phyloP scores from a whole-genome alignment of 1,139 yeast species.

The Magnusiomyces suaveolens region DNA sequence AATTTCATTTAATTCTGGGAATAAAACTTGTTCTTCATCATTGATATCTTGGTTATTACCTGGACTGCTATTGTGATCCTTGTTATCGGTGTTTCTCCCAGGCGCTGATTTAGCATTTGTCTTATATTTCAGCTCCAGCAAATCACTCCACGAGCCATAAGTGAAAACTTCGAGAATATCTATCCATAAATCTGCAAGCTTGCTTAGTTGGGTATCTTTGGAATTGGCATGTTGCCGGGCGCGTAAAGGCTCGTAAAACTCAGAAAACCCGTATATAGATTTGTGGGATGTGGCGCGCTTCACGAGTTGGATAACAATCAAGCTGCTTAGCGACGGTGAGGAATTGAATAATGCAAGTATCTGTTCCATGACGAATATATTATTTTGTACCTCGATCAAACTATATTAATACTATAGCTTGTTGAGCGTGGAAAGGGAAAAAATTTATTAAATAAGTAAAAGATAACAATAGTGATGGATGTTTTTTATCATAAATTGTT shows the following conservation, averaged over 20 bases:
- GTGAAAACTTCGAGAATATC: slow-evolving; percentile 18
- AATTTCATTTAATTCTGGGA: slow-evolving; percentile 13
- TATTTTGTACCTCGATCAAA: too few species aligned
- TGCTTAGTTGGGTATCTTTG: slow-evolving; percentile 1
- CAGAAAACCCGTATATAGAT: slow-evolving; percentile 20
- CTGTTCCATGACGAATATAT: too few species aligned
- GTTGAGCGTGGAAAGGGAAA: too few species aligned
- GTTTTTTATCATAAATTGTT: too few species aligned
- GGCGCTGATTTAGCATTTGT: slow-evolving; percentile 1
- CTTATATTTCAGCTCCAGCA: slow-evolving; percentile 6
- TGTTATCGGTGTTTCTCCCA: too few species aligned
- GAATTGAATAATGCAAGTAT: slow-evolving; percentile 15
- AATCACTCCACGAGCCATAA: slow-evolving; percentile 20
- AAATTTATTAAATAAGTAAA: too few species aligned
- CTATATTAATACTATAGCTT: too few species aligned
- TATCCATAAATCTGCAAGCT: slow-evolving; percentile 12
- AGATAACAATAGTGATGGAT: too few species aligned
- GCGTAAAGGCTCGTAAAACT: slow-evolving; percentile 18
- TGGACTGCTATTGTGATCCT: too few species aligned
- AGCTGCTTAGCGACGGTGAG: slow-evolving; percentile 12
- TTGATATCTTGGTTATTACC: neutral
- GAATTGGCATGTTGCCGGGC: slow-evolving; percentile 6
- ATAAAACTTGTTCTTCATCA: neutral
- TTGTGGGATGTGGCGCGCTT: slow-evolving; percentile 16
- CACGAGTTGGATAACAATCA: slow-evolving; percentile 17